phyloP scores from a whole-genome alignment of 805 yeast species.

The Lipomyces spencermartinsiae region DNA sequence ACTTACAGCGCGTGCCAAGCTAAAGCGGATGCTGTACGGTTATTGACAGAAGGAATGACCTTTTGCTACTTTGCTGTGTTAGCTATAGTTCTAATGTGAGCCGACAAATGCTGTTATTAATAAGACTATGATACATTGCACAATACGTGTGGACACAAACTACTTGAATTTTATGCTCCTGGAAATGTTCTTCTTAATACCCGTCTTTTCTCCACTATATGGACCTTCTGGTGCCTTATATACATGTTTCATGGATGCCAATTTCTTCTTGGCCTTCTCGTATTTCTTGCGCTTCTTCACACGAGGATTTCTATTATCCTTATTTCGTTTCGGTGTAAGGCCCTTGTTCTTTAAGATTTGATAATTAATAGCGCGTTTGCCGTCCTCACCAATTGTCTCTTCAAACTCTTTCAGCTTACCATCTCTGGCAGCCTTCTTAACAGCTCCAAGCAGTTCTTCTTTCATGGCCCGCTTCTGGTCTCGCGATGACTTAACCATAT shows the following conservation, averaged over 20 bases:
- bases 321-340: conserved; percentile 88
- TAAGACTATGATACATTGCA: conserved; percentile 3
- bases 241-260: conserved; percentile 89
- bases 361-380: conserved; percentile 93
- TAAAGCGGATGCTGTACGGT: conserved; percentile 6
- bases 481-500: conserved; percentile 57
- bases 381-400: conserved; percentile 72
- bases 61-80: conserved; percentile 5
- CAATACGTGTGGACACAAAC: background rate
- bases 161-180: conserved; percentile 74
- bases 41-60: background rate
- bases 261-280: conserved; percentile 92
- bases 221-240: conserved; percentile 73
- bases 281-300: conserved; percentile 98
- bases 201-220: conserved; percentile 93
- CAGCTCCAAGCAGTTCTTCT: conserved; percentile 15
- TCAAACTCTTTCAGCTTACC: conserved; percentile 78
- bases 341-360: conserved; percentile 97
- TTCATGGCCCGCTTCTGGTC: conserved; percentile 56
- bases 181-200: conserved; percentile 94
- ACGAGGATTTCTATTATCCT: conserved; percentile 93
- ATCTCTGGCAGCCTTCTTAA: conserved; percentile 69
- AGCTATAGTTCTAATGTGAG: background rate
- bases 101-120: background rate
- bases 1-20: conserved; percentile 11